A percentile compares a stretch with the other conserved stretches of the same genome.
Conservation (phyloP, 2,329 filamentous ascomycete genomes). For the Alternaria infectoria region DNA sequence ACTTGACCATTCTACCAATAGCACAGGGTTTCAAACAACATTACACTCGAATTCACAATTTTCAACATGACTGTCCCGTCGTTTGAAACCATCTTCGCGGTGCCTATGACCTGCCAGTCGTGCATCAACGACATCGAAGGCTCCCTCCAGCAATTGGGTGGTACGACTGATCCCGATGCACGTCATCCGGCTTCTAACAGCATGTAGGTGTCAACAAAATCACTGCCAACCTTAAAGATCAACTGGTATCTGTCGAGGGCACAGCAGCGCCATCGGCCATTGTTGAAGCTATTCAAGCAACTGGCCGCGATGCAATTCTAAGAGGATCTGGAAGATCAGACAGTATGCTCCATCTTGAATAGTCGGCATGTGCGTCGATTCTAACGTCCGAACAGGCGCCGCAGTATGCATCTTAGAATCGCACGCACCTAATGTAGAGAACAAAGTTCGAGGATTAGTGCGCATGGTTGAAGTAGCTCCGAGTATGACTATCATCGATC, state of each 20-base stretch:
- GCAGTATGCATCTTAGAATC: constrained; percentile 97
- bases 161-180: constrained; percentile 50
- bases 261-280: constrained; percentile 91
- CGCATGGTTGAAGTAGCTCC: constrained; percentile 91
- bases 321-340: constrained; percentile 86
- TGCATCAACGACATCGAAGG: constrained; percentile 88
- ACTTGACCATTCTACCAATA: constrained; percentile 11
- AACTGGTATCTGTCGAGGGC: constrained; percentile 84
- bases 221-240: constrained; percentile 79
- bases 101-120: constrained; percentile 87
- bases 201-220: constrained; percentile 77
- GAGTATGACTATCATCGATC: constrained; percentile 80
- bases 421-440: constrained; percentile 64
- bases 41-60: not conserved
- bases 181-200: constrained; percentile 31
- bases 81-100: constrained; percentile 86
- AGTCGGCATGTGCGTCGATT: not conserved
- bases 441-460: constrained; percentile 82
- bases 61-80: constrained; percentile 40
- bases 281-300: constrained; percentile 84
- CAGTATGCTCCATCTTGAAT: constrained; percentile 62
- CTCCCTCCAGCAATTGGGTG: constrained; percentile 75
- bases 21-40: not conserved
- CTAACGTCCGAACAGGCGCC: constrained; percentile 60
- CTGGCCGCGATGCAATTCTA: constrained; percentile 91